phyloP scores from a whole-genome alignment of 1,284 basidiomycete genomes.

The Phellopilus nigrolimitatus region DNA sequence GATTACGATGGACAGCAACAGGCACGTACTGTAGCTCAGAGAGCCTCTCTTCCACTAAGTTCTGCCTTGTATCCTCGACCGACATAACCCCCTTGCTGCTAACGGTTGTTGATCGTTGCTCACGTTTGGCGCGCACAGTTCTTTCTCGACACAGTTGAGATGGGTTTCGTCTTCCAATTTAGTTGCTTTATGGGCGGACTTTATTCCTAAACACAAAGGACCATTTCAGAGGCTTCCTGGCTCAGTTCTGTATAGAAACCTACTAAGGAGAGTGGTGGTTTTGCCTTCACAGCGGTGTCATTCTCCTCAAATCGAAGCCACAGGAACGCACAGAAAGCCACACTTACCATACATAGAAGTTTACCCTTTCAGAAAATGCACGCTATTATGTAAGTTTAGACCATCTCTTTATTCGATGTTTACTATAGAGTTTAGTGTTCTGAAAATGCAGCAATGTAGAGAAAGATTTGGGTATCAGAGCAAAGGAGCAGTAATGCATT shows the following conservation, averaged over 20 bases:
- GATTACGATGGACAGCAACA: neutral
- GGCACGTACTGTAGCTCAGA: conserved; percentile 23
- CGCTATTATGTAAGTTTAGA: neutral
- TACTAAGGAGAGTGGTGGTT: neutral
- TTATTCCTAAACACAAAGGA: neutral
- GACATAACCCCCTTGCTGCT: conserved; percentile 2
- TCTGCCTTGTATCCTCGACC: neutral
- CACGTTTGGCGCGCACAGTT: neutral
- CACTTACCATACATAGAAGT: neutral
- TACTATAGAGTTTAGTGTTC: neutral
- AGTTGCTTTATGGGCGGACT: neutral
- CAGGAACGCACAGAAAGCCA: neutral
- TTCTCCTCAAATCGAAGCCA: neutral
- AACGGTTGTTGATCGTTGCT: neutral
- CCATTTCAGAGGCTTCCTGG: neutral
- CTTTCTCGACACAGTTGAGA: too few species aligned
- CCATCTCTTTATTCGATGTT: too few species aligned
- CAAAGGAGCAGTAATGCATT: conserved; percentile 13
- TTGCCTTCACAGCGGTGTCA: neutral
- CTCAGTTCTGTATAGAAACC: neutral
- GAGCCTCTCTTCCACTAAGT: conserved; percentile 23
- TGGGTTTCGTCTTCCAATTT: too few species aligned
- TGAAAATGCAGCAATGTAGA: conserved; percentile 2
- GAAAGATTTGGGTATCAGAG: conserved; percentile 15
- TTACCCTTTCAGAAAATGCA: too few species aligned